Percentiles rank a stretch among this genome's conserved stretches.
Conservation (phyloP, 805 yeast species). For the Kluyveromyces dobzhanskii region DNA sequence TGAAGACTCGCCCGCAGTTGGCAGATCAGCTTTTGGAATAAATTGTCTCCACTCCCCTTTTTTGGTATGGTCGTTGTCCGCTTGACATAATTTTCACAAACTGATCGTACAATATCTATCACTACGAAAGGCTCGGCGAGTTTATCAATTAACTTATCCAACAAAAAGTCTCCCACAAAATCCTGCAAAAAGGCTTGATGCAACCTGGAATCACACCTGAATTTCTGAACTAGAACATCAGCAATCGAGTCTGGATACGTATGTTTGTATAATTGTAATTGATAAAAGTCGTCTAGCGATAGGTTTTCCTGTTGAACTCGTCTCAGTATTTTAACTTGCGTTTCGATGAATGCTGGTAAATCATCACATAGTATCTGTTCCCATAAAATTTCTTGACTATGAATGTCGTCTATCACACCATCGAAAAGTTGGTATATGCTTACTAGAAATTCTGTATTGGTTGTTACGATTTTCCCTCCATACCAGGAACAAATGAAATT, state of each 20-base stretch:
- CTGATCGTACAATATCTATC: conserved; percentile 10
- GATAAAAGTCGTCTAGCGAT: conserved; percentile 9
- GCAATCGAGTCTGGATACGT: conserved; percentile 16
- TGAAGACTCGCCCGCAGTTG: too few species aligned
- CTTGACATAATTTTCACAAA: not conserved
- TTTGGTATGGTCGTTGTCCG: not conserved
- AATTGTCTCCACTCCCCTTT: too few species aligned
- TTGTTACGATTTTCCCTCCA: conserved; percentile 24
- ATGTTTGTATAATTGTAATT: conserved; percentile 8
- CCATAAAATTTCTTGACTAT: conserved; percentile 6
- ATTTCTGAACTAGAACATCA: conserved; percentile 6
- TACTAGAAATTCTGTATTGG: conserved; percentile 16
- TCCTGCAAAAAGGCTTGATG: conserved; percentile 20
- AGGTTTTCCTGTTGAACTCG: conserved; percentile 1
- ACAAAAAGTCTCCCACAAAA: conserved; percentile 15
- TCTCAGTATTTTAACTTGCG: conserved; percentile 13
- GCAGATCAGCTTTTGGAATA: too few species aligned
- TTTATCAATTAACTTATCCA: conserved; percentile 20
- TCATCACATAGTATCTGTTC: conserved; percentile 19
- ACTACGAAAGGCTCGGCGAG: conserved; percentile 22
- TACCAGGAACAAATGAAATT: conserved; percentile 26
- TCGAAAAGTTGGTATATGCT: conserved; percentile 14
- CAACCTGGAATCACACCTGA: conserved; percentile 14
- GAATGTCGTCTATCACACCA: conserved; percentile 6
- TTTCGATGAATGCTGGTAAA: conserved; percentile 17